Evolutionary conservation across 140 eudicot genomes (phyloP), one percentile per base, ranked within the genome.

Genomic region (Flaveria floridana): DNA sequence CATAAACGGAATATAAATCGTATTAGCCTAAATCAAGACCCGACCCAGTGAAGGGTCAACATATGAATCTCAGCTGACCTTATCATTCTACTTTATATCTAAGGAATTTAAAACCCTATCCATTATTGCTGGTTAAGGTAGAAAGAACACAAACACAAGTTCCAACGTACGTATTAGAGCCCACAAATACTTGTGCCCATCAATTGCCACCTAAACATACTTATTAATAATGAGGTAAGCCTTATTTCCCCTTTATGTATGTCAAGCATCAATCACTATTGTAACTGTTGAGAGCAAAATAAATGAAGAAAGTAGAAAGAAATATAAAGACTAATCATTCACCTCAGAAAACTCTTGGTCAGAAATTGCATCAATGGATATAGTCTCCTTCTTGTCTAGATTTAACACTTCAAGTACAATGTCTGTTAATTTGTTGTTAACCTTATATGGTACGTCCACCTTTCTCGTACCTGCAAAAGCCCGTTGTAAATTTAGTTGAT

Each of bases 291-390:
- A 62, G 39, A 55, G 30, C 26, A 51, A 65, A 65, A 7, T 11
- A 76, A 75, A 52, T 23, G 15, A 11, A 41, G 57, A 41, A n/a
- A 55, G 18, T 9, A 77, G 46, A 41, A 20, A 19, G 12, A 41
- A 58, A 69, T 30, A 75, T 34, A 28, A 76, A 67, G 12, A 41
- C 65, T 72, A 37, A 79, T 23, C 26, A 68, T 58, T 86, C 76
- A 94, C 97, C 96, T 91, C 92, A 16, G 95, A 85, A 62, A 95
- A 88, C 42, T 91, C 99, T 82, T 87, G 91, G 74, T 91, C 85
- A 48, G 99, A 95, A 74, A 95, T 67, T 14, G 87, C 59, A 78
- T 86, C 97, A 80, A 91, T 83, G 8, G 88, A 73, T 68, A 95
- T 71, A 53, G 84, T 79, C 81, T 95, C 99, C 85, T 87, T 91